Conservation (phyloP, 2,329 filamentous ascomycete species). For the Penicillium sp. region DNA sequence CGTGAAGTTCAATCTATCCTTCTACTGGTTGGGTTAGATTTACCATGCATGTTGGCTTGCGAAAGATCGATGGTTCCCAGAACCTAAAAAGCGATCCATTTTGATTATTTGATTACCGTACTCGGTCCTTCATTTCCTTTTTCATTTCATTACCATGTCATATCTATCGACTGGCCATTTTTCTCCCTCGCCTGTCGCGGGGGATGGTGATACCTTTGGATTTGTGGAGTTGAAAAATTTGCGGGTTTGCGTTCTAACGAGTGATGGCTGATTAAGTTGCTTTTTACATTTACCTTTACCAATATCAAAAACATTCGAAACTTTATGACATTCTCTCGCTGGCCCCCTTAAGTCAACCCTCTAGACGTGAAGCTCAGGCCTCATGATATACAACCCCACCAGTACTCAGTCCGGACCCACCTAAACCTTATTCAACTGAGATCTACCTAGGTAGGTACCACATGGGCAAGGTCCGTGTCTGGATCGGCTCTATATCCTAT, state of each 20-base stretch:
- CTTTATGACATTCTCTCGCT: neutral
- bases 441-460: neutral
- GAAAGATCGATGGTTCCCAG: conserved; percentile 12
- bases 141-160: conserved; percentile 5
- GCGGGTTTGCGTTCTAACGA: conserved; percentile 7
- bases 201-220: conserved; percentile 16
- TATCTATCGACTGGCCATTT: conserved; percentile 9
- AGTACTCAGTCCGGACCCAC: neutral
- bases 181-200: conserved; percentile 3
- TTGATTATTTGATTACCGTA: conserved; percentile 4
- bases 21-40: neutral
- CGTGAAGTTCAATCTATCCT: conserved; percentile 3
- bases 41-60: conserved; percentile 1
- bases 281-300: conserved; percentile 3
- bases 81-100: conserved; percentile 16
- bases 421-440: neutral
- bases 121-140: neutral
- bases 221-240: conserved; percentile 13
- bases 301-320: conserved; percentile 14
- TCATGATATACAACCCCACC: neutral
- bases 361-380: neutral
- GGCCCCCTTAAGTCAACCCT: neutral
- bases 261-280: conserved; percentile 9
- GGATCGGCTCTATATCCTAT: too few relatives aligned
- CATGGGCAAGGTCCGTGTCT: neutral